Percentiles rank a stretch among this genome's conserved stretches.
Conservation (phyloP, 305 asterid genomes). For the Petunia hybrid region DNA sequence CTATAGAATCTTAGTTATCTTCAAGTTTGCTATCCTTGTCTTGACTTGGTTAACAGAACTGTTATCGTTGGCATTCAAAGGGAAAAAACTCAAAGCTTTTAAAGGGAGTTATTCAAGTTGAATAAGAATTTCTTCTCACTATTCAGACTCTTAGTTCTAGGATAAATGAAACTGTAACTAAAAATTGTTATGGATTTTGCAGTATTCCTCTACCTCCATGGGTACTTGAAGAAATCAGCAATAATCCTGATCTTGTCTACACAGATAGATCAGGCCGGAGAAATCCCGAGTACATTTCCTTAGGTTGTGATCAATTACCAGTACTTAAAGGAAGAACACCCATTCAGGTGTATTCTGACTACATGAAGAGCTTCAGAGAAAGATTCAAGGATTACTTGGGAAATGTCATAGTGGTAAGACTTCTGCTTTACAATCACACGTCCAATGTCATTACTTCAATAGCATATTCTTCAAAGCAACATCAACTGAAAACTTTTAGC, state of each 20-base stretch:
- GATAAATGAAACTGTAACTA: neutral
- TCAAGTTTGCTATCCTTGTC: neutral
- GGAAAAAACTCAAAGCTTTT: neutral
- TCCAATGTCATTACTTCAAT: neutral
- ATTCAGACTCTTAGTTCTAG: neutral
- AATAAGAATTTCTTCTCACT: no score
- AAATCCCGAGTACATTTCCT: conserved; percentile 86
- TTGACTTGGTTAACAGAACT: neutral
- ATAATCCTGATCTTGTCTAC: conserved; percentile 81
- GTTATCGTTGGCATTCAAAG: neutral
- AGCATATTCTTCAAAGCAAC: neutral
- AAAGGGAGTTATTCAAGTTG: neutral
- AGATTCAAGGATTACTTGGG: conserved; percentile 74
- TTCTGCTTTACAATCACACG: neutral
- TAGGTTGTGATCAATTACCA: conserved; percentile 83
- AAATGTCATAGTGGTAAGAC: conserved; percentile 67
- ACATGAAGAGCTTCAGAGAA: conserved; percentile 76
- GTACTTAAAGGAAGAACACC: conserved; percentile 92
- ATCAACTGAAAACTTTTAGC: neutral
- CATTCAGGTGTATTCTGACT: conserved; percentile 84
- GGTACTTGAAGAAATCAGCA: conserved; percentile 93
- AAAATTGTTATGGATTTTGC: conserved; percentile 34
- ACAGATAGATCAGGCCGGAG: conserved; percentile 88
- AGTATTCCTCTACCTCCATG: conserved; percentile 94
- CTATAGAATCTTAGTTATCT: neutral